phyloP scores from a whole-genome alignment of 2,329 filamentous ascomycete genomes.

The Ramularia collo-cygni region DNA sequence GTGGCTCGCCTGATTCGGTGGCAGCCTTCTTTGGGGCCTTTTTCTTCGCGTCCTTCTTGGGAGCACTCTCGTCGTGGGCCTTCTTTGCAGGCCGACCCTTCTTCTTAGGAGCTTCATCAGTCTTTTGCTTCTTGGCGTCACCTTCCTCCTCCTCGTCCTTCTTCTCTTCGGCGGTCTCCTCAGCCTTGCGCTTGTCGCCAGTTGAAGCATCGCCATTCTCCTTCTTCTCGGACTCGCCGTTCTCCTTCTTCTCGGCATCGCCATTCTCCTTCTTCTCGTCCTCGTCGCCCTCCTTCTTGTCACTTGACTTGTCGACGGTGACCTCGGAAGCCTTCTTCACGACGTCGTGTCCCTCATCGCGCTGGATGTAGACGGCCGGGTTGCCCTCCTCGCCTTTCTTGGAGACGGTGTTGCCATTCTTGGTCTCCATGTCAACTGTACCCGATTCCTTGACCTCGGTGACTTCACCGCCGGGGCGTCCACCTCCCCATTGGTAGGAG shows the following conservation, averaged over 20 bases:
- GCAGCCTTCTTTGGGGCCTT: slow-evolving; percentile 44
- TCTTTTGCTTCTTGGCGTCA: slow-evolving; percentile 24
- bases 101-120: slow-evolving; percentile 26
- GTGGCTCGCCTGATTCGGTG: slow-evolving; percentile 42
- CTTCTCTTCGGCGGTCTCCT: slow-evolving; percentile 27
- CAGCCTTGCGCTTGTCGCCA: slow-evolving; percentile 27
- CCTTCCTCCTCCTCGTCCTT: slow-evolving; percentile 30
- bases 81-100: slow-evolving; percentile 38
- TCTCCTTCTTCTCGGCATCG: slow-evolving; percentile 19
- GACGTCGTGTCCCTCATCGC: slow-evolving; percentile 56
- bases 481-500: slow-evolving; percentile 55
- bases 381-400: slow-evolving; percentile 57
- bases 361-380: slow-evolving; percentile 53
- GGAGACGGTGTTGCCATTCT: slow-evolving; percentile 54
- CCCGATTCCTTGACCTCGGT: slow-evolving; percentile 51
- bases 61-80: slow-evolving; percentile 15
- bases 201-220: slow-evolving; percentile 25
- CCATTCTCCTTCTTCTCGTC: slow-evolving; percentile 17
- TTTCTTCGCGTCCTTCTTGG: slow-evolving; percentile 37
- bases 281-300: slow-evolving; percentile 24
- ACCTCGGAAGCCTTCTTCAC: slow-evolving; percentile 58
- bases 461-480: slow-evolving; percentile 51
- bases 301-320: slow-evolving; percentile 45
- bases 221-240: slow-evolving; percentile 18
- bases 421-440: slow-evolving; percentile 54